A percentile compares a stretch with the other conserved stretches of the same genome.
Evolutionary conservation across 2,329 filamentous ascomycete genomes (phyloP).

Genomic region (Colletotrichum viniferum): DNA sequence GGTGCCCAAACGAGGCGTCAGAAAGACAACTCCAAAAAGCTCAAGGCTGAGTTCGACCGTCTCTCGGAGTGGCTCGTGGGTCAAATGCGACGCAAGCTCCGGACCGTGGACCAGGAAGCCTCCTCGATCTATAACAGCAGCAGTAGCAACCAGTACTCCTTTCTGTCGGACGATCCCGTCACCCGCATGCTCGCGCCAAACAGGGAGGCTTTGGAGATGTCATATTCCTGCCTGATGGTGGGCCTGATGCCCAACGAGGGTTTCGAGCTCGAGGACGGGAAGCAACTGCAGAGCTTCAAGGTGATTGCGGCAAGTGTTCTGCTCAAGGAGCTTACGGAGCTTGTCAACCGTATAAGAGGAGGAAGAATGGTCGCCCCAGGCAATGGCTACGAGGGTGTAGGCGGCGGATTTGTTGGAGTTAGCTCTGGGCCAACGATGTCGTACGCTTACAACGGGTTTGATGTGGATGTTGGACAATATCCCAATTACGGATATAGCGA

Average conservation of each 20-base stretch:
- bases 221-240: slow-evolving; percentile 38
- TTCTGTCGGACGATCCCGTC: neutral
- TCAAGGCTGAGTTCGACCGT: slow-evolving; percentile 56
- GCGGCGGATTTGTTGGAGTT: slow-evolving; percentile 3
- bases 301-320: slow-evolving; percentile 42
- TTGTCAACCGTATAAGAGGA: neutral
- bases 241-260: slow-evolving; percentile 18
- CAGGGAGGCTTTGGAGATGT: slow-evolving; percentile 34
- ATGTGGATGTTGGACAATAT: slow-evolving; percentile 14
- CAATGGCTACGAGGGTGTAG: neutral
- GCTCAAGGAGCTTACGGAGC: slow-evolving; percentile 29
- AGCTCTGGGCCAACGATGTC: neutral
- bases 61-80: slow-evolving; percentile 45
- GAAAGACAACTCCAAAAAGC: slow-evolving; percentile 54
- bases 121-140: neutral
- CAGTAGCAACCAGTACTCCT: neutral
- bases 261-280: slow-evolving; percentile 17
- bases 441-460: slow-evolving; percentile 10
- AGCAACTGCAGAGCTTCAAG: slow-evolving; percentile 36
- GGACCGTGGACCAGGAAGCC: neutral
- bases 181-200: neutral
- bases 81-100: slow-evolving; percentile 32
- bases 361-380: neutral
- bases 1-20: slow-evolving; percentile 55
- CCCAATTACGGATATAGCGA: slow-evolving; percentile 12